Conservation (phyloP, 2,329 filamentous ascomycete species). For the Dissoconium aciculare region DNA sequence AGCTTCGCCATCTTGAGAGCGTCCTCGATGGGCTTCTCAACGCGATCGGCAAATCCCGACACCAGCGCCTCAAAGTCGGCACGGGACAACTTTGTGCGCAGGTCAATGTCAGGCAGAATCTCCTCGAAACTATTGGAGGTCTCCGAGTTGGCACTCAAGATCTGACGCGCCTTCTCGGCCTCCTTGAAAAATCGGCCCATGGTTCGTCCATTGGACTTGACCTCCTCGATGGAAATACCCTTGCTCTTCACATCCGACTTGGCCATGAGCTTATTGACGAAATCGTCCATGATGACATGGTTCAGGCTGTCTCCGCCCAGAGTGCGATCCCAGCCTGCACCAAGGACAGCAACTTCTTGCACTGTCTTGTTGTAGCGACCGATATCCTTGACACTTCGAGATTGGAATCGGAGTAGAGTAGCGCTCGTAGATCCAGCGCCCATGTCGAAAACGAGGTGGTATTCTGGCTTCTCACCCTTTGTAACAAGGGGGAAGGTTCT, state of each 20-base stretch:
- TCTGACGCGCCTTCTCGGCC: constrained; percentile 69
- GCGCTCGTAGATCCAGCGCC: constrained; percentile 88
- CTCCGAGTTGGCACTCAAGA: constrained; percentile 84
- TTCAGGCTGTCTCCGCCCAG: constrained; percentile 86
- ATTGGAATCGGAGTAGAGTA: constrained; percentile 78
- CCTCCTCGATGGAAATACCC: constrained; percentile 44
- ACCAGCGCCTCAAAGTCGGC: constrained; percentile 69
- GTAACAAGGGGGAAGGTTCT: constrained; percentile 75
- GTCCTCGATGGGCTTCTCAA: constrained; percentile 53
- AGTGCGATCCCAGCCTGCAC: constrained; percentile 74
- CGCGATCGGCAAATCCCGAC: constrained; percentile 49
- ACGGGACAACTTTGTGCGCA: constrained; percentile 77
- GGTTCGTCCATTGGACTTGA: constrained; percentile 65
- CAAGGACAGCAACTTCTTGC: constrained; percentile 83
- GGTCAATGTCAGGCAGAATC: constrained; percentile 80
- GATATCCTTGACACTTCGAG: constrained; percentile 74
- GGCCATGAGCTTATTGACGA: constrained; percentile 64
- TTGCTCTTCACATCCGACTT: constrained; percentile 48
- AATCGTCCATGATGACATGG: constrained; percentile 73
- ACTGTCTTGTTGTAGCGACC: constrained; percentile 93
- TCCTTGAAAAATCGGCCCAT: constrained; percentile 89
- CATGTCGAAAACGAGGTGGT: constrained; percentile 94
- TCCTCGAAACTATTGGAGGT: constrained; percentile 71
- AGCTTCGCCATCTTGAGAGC: constrained; percentile 62
- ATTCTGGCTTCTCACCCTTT: constrained; percentile 72